phyloP scores from a whole-genome alignment of 208 protist genomes.

The Crithidia bombi region DNA sequence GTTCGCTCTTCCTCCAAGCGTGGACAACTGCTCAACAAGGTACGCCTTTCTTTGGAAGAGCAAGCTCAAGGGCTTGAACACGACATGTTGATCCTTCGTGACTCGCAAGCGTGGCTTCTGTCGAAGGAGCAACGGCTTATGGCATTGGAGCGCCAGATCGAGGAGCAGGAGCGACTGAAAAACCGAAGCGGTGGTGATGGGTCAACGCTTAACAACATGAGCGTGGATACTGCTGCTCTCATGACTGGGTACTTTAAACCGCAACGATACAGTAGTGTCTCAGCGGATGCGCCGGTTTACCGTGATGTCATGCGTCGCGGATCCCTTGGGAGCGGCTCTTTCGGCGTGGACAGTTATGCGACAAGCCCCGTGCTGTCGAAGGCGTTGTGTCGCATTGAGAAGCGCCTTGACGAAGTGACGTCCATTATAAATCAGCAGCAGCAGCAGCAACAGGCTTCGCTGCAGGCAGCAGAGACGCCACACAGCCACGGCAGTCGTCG shows the following conservation, averaged over 20 bases:
- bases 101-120: conserved; percentile 75
- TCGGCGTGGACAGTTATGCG: conserved; percentile 26
- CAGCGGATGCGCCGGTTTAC: conserved; percentile 9
- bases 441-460: conserved; percentile 27
- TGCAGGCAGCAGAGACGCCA: not conserved
- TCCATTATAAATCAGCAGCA: conserved; percentile 64
- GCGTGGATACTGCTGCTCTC: conserved; percentile 54
- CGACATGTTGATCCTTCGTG: conserved; percentile 72
- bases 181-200: conserved; percentile 23
- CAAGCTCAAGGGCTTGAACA: conserved; percentile 62
- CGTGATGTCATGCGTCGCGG: conserved; percentile 10
- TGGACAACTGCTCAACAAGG: conserved; percentile 68
- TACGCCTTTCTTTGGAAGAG: conserved; percentile 67
- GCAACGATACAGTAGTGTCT: conserved; percentile 19
- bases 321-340: conserved; percentile 8
- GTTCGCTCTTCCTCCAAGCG: conserved; percentile 72
- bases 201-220: conserved; percentile 40
- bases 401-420: conserved; percentile 70
- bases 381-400: conserved; percentile 68
- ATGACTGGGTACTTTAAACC: conserved; percentile 71
- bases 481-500: conserved; percentile 17
- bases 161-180: conserved; percentile 54
- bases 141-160: conserved; percentile 68
- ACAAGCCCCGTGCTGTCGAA: conserved; percentile 54
- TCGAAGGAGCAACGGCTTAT: conserved; percentile 75